These are phyloP conservation scores for Hortiboletus rubellus DNA, from an alignment of 1,284 basidiomycete species.

Conservation along the genomic window DNA sequence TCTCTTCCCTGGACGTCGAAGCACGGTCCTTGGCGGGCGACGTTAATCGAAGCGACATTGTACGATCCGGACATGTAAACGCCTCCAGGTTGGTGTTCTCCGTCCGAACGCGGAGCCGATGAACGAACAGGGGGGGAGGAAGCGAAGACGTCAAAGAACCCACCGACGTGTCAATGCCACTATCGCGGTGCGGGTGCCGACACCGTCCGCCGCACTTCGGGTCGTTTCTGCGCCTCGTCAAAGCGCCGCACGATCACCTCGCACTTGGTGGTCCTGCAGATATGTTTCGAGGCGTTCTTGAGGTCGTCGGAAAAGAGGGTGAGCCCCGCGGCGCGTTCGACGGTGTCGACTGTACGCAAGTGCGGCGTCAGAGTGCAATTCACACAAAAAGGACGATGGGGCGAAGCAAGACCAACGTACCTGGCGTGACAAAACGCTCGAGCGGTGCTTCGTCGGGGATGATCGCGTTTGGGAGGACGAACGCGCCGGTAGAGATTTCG, in stretches of 20 bases:
- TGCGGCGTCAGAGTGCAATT: no score
- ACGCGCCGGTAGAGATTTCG: slow-evolving; percentile 88
- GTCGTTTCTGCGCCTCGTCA: slow-evolving; percentile 81
- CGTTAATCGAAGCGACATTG: no score
- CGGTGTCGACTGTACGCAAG: slow-evolving; percentile 41
- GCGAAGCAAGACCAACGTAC: slow-evolving; percentile 42
- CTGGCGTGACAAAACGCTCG: slow-evolving; percentile 77
- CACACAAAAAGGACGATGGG: no score
- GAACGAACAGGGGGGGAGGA: background rate
- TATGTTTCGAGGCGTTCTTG: slow-evolving; percentile 79
- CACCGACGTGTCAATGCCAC: background rate
- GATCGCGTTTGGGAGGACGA: slow-evolving; percentile 87
- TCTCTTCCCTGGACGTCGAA: slow-evolving; percentile 1
- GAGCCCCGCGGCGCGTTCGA: slow-evolving; percentile 91
- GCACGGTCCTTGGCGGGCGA: background rate
- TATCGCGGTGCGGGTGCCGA: slow-evolving; percentile 43
- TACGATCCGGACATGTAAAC: background rate
- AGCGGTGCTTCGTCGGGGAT: slow-evolving; percentile 85
- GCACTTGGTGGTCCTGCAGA: slow-evolving; percentile 87
- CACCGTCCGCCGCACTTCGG: slow-evolving; percentile 52
- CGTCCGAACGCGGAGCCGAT: background rate
- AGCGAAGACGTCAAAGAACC: slow-evolving; percentile 6
- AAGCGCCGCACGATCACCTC: slow-evolving; percentile 83
- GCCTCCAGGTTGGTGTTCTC: background rate
- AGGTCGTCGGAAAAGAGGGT: slow-evolving; percentile 85